Percentiles rank a stretch among this genome's conserved stretches.
Conservation (phyloP, 768 basidiomycete species). For the Cantharellus anzutake region DNA sequence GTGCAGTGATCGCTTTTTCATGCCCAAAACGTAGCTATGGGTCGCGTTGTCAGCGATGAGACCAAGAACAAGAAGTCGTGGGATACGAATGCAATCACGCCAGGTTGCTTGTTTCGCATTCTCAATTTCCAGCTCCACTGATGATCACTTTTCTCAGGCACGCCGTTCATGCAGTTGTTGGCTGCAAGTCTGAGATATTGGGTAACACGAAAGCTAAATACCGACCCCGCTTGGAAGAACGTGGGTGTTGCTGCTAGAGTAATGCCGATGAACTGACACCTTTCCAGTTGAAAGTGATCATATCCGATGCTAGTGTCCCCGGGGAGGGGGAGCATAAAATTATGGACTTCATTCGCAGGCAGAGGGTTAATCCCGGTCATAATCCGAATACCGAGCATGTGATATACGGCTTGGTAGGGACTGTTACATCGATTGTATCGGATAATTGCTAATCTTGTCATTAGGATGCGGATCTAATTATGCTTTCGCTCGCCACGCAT, state of each 20-base stretch:
- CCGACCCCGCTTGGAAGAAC: slow-evolving; percentile 89
- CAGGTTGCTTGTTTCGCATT: slow-evolving; percentile 21
- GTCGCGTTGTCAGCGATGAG: slow-evolving; percentile 55
- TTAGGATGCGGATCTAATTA: slow-evolving; percentile 96
- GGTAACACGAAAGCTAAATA: slow-evolving; percentile 89
- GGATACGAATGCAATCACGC: slow-evolving; percentile 99
- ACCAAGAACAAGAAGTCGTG: slow-evolving; percentile 73
- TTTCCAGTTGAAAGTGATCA: slow-evolving; percentile 73
- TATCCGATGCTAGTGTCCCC: slow-evolving; percentile 92
- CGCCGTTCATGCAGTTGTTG: slow-evolving; percentile 92
- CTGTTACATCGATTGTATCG: neutral
- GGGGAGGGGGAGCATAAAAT: slow-evolving; percentile 99
- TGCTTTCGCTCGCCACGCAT: slow-evolving; percentile 94
- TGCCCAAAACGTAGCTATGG: slow-evolving; percentile 48
- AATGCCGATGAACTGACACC: neutral
- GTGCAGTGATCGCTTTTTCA: neutral
- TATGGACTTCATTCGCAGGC: slow-evolving; percentile 93
- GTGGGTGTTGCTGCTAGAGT: slow-evolving; percentile 24
- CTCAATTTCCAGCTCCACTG: neutral
- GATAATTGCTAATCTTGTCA: neutral
- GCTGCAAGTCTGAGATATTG: slow-evolving; percentile 83
- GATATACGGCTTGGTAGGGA: slow-evolving; percentile 82
- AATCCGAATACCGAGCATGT: slow-evolving; percentile 92
- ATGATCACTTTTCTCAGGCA: slow-evolving; percentile 19
- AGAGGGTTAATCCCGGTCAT: slow-evolving; percentile 71